Base-by-base conservation (phyloP, 2,329 filamentous ascomycete species). In the Diaporthe sp. region DNA sequence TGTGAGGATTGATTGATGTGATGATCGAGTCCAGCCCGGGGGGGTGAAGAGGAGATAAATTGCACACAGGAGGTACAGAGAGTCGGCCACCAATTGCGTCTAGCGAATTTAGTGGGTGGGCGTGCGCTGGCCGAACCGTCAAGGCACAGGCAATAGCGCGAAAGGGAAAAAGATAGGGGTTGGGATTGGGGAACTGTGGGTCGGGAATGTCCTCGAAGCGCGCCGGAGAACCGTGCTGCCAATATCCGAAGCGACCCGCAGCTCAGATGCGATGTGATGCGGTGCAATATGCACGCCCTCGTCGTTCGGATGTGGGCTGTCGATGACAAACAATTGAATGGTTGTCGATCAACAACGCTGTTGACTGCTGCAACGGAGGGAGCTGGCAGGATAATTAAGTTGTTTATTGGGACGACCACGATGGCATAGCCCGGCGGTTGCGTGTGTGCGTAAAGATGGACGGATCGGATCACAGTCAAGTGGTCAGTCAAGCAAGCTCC, bases 381-480 rank as follows among this genome's bases (percentile, higher is more conserved):
- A 57, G 76, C 70, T 76, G 76, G 72, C 65, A 76, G 73, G 76
- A 80, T 79, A 86, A 86, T 85, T 85, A 85, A 70, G 84, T 84
- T 73, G 83, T 83, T 80, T 83, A 84, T 83, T 80, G 84, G 85
- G 86, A 86, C 84, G 82, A 84, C 80, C 44, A 49, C 44, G 80
- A 75, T 74, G 68, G 63, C 74, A 77, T 76, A 75, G 67, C 71
- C 67, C 68, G 78, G 63, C 71, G 53, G 2, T 22, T 63, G 81
- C 74, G 73, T 73, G 78, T 68, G 72, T 72, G 65, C 20, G 75
- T 58, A 67, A 76, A 75, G 44, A 72, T 73, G 63, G 74, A 74
- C 79, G 79, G 80, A 80, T 82, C 78, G 80, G 82, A 72, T 79
- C 79, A 80, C 80, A 49, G 58, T 61, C 58, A 61, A 17, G 34